A percentile compares a stretch with the other conserved stretches of the same genome.
phyloP scores from a whole-genome alignment of 129 eudicot species.

The Arctium minus region DNA sequence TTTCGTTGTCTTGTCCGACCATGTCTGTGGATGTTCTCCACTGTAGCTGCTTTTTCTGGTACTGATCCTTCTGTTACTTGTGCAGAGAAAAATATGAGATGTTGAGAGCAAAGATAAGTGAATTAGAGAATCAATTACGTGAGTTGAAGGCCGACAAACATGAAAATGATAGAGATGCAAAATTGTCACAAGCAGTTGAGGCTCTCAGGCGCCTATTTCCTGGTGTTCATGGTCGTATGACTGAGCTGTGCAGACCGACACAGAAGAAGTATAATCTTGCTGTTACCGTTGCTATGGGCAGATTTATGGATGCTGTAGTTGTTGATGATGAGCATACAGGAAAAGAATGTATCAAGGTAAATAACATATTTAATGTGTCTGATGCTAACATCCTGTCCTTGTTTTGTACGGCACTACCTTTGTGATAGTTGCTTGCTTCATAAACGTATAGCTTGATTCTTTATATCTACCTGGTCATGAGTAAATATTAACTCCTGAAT shows the following conservation, averaged over 20 bases:
- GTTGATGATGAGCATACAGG: constrained; percentile 93
- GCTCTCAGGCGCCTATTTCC: constrained; percentile 91
- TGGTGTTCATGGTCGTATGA: constrained; percentile 99
- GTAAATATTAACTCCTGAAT: background rate
- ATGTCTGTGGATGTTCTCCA: background rate
- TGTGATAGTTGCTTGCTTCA: background rate
- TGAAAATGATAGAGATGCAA: constrained; percentile 94
- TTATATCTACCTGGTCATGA: background rate
- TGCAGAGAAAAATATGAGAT: constrained; percentile 68
- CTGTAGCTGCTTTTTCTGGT: background rate
- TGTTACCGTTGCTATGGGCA: constrained; percentile 99
- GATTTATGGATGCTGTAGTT: constrained; percentile 97
- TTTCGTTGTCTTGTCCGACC: background rate
- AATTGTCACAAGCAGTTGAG: constrained; percentile 86
- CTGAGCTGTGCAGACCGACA: constrained; percentile 93
- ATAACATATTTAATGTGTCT: background rate
- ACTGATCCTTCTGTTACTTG: constrained; percentile 1
- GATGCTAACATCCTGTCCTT: background rate
- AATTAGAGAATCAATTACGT: constrained; percentile 77
- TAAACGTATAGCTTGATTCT: background rate
- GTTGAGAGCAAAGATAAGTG: constrained; percentile 65
- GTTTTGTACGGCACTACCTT: background rate
- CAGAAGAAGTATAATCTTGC: constrained; percentile 91
- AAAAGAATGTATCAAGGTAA: constrained; percentile 97
- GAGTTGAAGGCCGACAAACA: constrained; percentile 90